Conservation (phyloP, 257 asterid genomes). For the Solanum chaucha region DNA sequence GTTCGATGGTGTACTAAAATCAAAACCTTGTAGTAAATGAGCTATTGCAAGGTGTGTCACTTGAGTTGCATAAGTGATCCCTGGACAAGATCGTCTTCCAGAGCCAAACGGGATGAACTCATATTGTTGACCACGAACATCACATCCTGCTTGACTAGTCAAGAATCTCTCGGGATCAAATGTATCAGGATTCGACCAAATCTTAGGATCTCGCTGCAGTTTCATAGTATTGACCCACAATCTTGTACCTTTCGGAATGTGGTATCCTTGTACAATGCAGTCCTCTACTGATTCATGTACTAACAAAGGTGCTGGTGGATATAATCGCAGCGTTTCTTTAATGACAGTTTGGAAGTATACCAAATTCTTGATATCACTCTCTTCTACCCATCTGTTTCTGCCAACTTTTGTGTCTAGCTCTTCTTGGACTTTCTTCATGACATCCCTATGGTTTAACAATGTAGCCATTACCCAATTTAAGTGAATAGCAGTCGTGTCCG, state of each 20-base stretch:
- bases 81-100: slow-evolving; percentile 6
- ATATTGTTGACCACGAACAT: not conserved
- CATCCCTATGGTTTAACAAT: not conserved
- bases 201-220: not conserved
- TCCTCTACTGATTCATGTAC: not conserved
- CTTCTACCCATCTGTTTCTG: slow-evolving; percentile 5
- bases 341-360: not conserved
- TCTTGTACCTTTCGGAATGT: not conserved
- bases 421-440: no score
- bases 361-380: not conserved
- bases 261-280: not conserved
- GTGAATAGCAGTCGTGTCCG: not conserved
- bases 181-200: not conserved
- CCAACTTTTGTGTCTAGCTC: not conserved
- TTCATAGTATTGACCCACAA: not conserved
- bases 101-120: slow-evolving; percentile 1
- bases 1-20: not conserved
- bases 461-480: not conserved
- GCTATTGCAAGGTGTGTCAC: slow-evolving; percentile 4
- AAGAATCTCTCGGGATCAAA: slow-evolving; percentile 3
- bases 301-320: slow-evolving; percentile 1
- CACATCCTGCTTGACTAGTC: not conserved
- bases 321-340: not conserved
- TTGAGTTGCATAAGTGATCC: not conserved
- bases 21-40: slow-evolving; percentile 1